These are phyloP conservation scores for Daedalea quercina DNA, from an alignment of 768 basidiomycete genomes.

Conservation along the genomic window DNA sequence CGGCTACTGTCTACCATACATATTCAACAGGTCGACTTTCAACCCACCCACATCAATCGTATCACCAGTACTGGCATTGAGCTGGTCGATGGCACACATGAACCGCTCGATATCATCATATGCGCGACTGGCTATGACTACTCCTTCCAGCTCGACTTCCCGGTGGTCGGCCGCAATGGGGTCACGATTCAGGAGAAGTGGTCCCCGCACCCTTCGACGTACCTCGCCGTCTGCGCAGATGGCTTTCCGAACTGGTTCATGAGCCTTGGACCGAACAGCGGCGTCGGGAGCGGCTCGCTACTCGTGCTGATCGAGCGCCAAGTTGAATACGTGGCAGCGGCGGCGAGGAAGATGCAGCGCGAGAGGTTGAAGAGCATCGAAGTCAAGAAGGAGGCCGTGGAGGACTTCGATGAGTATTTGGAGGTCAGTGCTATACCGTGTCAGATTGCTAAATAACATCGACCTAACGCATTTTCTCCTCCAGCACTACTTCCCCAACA, in stretches of 20 bases:
- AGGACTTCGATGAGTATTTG: constrained; percentile 55
- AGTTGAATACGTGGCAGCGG: constrained; percentile 49
- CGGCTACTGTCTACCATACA: background rate
- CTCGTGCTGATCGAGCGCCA: constrained; percentile 48
- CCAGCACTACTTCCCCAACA: constrained; percentile 46
- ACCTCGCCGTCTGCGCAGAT: constrained; percentile 51
- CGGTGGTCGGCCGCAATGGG: constrained; percentile 48
- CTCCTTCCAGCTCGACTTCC: constrained; percentile 39
- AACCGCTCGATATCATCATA: constrained; percentile 52
- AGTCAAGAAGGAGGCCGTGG: constrained; percentile 49
- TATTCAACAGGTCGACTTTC: constrained; percentile 42
- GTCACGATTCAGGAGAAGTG: constrained; percentile 46
- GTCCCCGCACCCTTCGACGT: constrained; percentile 47
- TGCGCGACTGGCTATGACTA: constrained; percentile 62
- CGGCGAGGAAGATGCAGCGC: constrained; percentile 51
- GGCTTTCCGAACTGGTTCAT: constrained; percentile 70
- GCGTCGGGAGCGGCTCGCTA: constrained; percentile 49
- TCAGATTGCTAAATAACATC: too few relatives aligned
- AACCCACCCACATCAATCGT: constrained; percentile 41
- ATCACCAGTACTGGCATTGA: constrained; percentile 51
- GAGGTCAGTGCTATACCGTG: constrained; percentile 31
- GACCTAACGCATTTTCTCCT: background rate
- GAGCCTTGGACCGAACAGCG: constrained; percentile 49
- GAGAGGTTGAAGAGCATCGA: constrained; percentile 60
- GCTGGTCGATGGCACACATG: constrained; percentile 43